Conservation (phyloP, 495 filamentous ascomycete genomes). For the Hypoxylon fragiforme region DNA sequence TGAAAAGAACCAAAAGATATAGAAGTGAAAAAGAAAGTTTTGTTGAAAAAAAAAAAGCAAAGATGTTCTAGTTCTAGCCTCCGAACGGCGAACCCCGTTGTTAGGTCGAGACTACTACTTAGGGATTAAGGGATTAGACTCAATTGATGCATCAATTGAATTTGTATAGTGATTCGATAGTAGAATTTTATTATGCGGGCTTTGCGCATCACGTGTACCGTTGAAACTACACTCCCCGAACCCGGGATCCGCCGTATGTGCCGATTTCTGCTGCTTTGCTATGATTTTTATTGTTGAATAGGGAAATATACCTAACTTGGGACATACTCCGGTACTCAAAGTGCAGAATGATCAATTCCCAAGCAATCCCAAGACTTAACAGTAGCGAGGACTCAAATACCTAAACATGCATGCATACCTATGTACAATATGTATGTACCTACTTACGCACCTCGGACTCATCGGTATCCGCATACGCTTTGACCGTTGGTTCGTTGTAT, state of each 20-base stretch:
- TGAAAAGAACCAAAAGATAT: too few species aligned
- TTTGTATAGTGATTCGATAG: slow-evolving; percentile 4
- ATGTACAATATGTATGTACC: too few species aligned
- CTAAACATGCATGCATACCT: too few species aligned
- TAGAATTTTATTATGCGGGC: slow-evolving; percentile 4
- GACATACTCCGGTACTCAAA: background rate
- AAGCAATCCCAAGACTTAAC: too few species aligned
- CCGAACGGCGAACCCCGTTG: slow-evolving; percentile 20
- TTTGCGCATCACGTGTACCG: slow-evolving; percentile 26
- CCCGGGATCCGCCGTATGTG: slow-evolving; percentile 24
- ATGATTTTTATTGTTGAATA: too few species aligned
- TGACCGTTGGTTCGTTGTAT: background rate
- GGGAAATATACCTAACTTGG: too few species aligned
- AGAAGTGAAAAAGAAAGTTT: too few species aligned
- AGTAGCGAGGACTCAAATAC: too few species aligned
- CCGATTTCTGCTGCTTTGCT: too few species aligned
- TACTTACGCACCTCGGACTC: slow-evolving; percentile 10
- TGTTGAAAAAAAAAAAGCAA: background rate
- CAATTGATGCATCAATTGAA: background rate
- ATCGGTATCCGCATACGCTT: slow-evolving; percentile 6
- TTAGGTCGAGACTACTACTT: too few species aligned
- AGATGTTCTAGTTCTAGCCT: background rate
- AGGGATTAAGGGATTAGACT: too few species aligned
- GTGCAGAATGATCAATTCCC: too few species aligned
- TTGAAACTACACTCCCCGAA: slow-evolving; percentile 8